These are phyloP conservation scores for Boletus subcaerulescens DNA, from an alignment of 768 basidiomycete species.

Conservation along the genomic window DNA sequence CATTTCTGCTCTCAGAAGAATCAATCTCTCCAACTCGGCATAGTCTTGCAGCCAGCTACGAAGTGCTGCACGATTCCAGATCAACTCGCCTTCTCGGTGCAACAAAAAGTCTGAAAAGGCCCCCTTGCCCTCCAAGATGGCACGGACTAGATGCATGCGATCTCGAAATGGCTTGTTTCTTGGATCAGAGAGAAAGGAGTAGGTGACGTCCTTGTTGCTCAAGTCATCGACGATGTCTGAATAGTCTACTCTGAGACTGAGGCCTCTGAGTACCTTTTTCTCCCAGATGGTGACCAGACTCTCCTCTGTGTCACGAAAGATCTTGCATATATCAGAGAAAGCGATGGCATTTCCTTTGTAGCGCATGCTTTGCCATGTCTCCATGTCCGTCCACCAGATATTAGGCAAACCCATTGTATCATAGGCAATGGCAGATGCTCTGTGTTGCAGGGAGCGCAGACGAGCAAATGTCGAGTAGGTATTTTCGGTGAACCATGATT, in stretches of 20 bases:
- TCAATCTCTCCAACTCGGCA: conserved; percentile 2
- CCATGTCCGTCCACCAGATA: conserved; percentile 6
- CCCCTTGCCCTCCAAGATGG: accelerated
- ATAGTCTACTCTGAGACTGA: conserved; percentile 10
- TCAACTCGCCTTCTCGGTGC: accelerated
- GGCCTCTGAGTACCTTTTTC: conserved; percentile 11
- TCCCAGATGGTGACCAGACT: conserved; percentile 2
- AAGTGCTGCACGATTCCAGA: neutral
- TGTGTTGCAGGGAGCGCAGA: conserved; percentile 6
- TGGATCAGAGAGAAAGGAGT: conserved; percentile 3
- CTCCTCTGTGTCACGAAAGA: neutral
- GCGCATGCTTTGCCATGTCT: neutral
- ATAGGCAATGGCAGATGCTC: neutral
- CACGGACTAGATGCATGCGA: accelerated
- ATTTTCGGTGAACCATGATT: too few species aligned
- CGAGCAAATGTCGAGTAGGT: too few species aligned
- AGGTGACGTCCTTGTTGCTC: neutral
- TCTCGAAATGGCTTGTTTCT: neutral
- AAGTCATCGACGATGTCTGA: conserved; percentile 19
- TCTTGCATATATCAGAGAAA: neutral
- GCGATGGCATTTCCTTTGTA: neutral
- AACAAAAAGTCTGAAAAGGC: neutral
- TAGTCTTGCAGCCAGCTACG: conserved; percentile 5
- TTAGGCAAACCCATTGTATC: neutral
- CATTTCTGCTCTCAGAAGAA: conserved; percentile 3